These are phyloP conservation scores for Diddensiella santjacobensis DNA, from an alignment of 805 yeast genomes.

Conservation along the genomic window DNA sequence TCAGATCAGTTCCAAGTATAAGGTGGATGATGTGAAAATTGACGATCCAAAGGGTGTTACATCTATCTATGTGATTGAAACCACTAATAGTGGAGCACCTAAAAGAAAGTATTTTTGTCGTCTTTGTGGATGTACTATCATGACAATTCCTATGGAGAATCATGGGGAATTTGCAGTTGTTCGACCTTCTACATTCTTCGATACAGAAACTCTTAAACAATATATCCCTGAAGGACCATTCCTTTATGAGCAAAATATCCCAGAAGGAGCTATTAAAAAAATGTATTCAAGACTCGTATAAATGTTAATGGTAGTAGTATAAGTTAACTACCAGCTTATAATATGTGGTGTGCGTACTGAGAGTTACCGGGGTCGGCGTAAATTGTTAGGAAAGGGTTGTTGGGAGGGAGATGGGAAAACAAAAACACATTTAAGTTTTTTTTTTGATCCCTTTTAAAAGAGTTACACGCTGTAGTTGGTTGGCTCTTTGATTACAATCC, in stretches of 20 bases:
- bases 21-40: not conserved
- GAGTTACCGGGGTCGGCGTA: not conserved
- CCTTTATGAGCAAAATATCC: not conserved
- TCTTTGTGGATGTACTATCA: slow-evolving; percentile 9
- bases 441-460: not conserved
- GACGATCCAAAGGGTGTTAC: not conserved
- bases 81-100: slow-evolving; percentile 10
- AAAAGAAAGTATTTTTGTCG: slow-evolving; percentile 6
- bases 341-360: too few relatives aligned
- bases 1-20: slow-evolving; percentile 2
- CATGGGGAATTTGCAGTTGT: not conserved
- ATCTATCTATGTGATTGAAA: slow-evolving; percentile 1
- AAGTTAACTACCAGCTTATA: too few relatives aligned
- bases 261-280: too few relatives aligned
- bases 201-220: not conserved
- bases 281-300: too few relatives aligned
- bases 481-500: too few relatives aligned
- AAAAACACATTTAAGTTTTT: not conserved
- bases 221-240: not conserved
- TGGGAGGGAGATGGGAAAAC: not conserved
- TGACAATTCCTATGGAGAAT: slow-evolving; percentile 7
- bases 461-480: too few relatives aligned
- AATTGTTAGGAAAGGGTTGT: not conserved
- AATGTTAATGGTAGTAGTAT: too few relatives aligned
- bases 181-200: not conserved